A percentile compares a stretch with the other conserved stretches of the same genome.
These are phyloP conservation scores for Penicillium robsamsonii DNA, from an alignment of 495 filamentous ascomycete species.

Conservation along the genomic window DNA sequence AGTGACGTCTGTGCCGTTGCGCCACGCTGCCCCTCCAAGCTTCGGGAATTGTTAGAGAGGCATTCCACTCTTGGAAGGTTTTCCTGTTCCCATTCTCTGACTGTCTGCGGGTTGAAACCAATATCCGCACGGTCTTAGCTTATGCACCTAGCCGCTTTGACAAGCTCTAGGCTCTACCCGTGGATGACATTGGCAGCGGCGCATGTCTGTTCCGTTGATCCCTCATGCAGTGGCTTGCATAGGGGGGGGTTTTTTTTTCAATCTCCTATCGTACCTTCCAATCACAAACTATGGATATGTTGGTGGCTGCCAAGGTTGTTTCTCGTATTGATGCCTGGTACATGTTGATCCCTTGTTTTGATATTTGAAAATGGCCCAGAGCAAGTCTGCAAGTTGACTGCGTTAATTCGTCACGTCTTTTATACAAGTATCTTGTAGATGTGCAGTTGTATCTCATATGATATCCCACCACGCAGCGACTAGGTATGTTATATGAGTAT, in stretches of 20 bases:
- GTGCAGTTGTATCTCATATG: slow-evolving; percentile 4
- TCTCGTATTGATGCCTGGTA: slow-evolving; percentile 5
- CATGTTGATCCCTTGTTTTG: slow-evolving; percentile 3
- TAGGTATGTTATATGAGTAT: not conserved
- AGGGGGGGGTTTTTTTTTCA: not conserved
- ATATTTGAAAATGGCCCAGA: slow-evolving; percentile 3
- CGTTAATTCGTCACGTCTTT: not conserved
- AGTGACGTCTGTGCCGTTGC: slow-evolving; percentile 22
- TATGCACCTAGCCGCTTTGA: slow-evolving; percentile 13
- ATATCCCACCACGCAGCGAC: not conserved
- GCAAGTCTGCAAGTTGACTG: not conserved
- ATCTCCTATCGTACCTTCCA: not conserved
- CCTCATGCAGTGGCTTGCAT: slow-evolving; percentile 3
- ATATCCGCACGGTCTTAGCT: not conserved
- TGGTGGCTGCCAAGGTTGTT: not conserved
- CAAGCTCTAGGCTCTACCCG: not conserved
- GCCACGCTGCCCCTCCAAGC: slow-evolving; percentile 5
- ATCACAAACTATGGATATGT: not conserved
- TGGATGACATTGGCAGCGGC: not conserved
- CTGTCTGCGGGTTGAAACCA: not conserved
- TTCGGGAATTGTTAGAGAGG: slow-evolving; percentile 2
- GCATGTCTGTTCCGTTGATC: slow-evolving; percentile 8
- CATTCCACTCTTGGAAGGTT: slow-evolving; percentile 3
- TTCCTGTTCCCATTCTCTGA: not conserved
- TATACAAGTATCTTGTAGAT: not conserved